A percentile compares a stretch with the other conserved stretches of the same genome.
Evolutionary conservation across 148 eudicot species (phyloP).

Genomic region (Pharnaceum exiguum): DNA sequence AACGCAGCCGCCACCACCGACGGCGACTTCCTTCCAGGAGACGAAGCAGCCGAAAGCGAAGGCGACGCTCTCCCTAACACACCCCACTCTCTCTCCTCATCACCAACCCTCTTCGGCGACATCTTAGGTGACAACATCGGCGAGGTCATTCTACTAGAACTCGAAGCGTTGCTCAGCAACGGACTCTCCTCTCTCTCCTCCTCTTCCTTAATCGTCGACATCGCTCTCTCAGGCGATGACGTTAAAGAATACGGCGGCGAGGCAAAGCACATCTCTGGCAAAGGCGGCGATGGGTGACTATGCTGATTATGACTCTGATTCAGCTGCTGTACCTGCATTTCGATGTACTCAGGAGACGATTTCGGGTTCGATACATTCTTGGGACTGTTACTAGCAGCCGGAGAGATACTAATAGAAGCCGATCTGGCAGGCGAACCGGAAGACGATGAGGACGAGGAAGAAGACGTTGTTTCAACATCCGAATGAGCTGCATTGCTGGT

Average conservation of each 20-base stretch:
- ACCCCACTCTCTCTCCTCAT: constrained; percentile 32
- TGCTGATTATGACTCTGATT: constrained; percentile 4
- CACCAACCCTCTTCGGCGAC: too few species aligned
- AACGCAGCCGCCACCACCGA: constrained; percentile 11
- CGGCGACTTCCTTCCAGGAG: constrained; percentile 25
- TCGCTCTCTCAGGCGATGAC: constrained; percentile 42
- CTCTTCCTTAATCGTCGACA: constrained; percentile 28
- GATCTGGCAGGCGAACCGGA: constrained; percentile 70
- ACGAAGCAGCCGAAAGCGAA: constrained; percentile 14
- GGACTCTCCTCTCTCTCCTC: constrained; percentile 45
- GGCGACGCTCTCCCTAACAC: constrained; percentile 22
- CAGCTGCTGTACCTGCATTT: constrained; percentile 33
- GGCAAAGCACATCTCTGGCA: constrained; percentile 29
- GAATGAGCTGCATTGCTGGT: constrained; percentile 17
- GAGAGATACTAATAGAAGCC: constrained; percentile 65
- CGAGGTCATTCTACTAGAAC: constrained; percentile 27
- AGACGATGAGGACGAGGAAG: constrained; percentile 43
- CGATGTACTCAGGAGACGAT: constrained; percentile 68
- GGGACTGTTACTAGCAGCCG: constrained; percentile 60
- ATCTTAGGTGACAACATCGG: constrained; percentile 34
- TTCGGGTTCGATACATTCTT: constrained; percentile 34
- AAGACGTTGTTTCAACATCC: constrained; percentile 33
- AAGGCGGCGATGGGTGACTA: constrained; percentile 29
- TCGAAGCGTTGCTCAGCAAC: constrained; percentile 30
- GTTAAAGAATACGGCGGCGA: constrained; percentile 34